Conservation (phyloP, 176 grass and related monocot genomes). For the Avena atlantica region DNA sequence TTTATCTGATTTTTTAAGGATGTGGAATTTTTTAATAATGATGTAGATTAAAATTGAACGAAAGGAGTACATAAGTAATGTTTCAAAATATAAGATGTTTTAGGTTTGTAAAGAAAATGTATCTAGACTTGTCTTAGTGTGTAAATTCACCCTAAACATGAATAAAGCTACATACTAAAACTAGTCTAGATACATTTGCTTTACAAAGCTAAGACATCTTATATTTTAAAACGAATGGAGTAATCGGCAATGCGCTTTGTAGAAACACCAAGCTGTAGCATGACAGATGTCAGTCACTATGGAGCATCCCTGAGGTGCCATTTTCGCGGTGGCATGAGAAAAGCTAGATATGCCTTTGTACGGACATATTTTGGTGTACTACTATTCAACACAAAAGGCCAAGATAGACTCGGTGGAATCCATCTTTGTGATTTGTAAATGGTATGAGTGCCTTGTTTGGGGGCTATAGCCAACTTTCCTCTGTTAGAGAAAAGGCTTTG, state of each 20-base stretch:
- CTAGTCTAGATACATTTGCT: too few relatives aligned
- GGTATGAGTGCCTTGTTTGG: not conserved
- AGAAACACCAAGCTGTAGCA: not conserved
- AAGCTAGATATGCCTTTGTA: not conserved
- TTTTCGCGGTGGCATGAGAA: not conserved
- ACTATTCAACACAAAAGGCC: not conserved
- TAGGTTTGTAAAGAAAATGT: too few relatives aligned
- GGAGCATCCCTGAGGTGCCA: conserved; percentile 21
- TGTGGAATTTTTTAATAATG: too few relatives aligned
- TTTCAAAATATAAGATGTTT: too few relatives aligned
- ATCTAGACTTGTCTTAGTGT: too few relatives aligned
- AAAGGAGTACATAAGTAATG: not conserved
- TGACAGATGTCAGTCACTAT: not conserved
- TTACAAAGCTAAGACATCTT: too few relatives aligned
- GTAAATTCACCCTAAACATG: too few relatives aligned
- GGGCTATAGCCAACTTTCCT: not conserved
- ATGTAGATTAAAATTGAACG: not conserved
- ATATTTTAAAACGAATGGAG: too few relatives aligned
- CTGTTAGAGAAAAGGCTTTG: not conserved
- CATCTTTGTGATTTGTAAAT: not conserved
- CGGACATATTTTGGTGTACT: not conserved
- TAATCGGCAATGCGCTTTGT: not conserved
- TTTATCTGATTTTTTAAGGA: too few relatives aligned
- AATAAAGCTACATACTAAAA: too few relatives aligned
- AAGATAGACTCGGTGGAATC: not conserved